Base-by-base conservation (phyloP, 2,329 filamentous ascomycete species). In the Cladosporium sp. region DNA sequence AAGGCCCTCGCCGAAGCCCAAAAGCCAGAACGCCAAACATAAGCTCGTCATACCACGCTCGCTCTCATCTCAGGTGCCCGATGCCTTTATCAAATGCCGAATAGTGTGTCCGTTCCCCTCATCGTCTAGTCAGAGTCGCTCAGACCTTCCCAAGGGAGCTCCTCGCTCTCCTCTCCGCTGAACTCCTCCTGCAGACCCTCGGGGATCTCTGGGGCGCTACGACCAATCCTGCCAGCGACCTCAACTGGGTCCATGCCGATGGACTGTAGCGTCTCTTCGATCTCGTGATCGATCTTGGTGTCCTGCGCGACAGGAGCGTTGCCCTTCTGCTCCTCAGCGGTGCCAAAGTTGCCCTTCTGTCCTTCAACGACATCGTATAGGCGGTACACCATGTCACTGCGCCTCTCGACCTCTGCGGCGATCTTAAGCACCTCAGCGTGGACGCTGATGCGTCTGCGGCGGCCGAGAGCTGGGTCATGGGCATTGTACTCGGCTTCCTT, bases 351-450 rank as follows among this genome's bases (percentile, higher is more conserved):
- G 36, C 82, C 82, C 79, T 90, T 91, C 75, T 93, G 91, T 6
- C 89, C 91, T 77, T 94, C 91, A 0, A 95, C 82, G 1, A 95
- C 91, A 75, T 96, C 92, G 71, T 93, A 91, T 16, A 96, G 82
- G 49, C 87, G 85, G 78, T 96, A 96, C 49, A 96, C 88, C 76
- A 93, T 90, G 67, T 91, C 89, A 28, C 88, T 87, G 78, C 93
- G 92, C 72, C 85, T 83, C 72, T 93, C 89, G 26, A 92, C 85
- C 61, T 85, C 83, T 67, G 83, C 83, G 49, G 90, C 80, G 23
- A 92, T 73, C 25, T 80, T 80, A 67, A 88, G 83, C 39, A 94
- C 89, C 64, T 84, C 85, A 30, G 81, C 82, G 30, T 86, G 84
- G 63, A 93, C 77, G 4, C 80, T 78, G 67, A 88, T 85, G 67